Base-by-base conservation (phyloP, 108 stramenopile species). In the Nannochloropsis gaditana region DNA sequence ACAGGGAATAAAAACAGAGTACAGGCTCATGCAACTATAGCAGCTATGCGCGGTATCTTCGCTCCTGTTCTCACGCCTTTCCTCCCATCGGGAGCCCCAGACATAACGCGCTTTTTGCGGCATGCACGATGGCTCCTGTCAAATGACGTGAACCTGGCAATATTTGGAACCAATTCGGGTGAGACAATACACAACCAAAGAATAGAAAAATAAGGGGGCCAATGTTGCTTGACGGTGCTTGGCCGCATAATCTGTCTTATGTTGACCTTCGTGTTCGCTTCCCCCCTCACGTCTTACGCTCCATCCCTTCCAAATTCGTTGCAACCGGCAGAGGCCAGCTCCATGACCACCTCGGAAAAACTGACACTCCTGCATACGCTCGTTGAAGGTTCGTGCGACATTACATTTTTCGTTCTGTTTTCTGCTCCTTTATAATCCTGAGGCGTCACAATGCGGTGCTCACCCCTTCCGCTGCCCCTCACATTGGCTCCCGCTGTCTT, bases 1-100 rank as follows among this genome's bases (percentile, higher is more conserved):
- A 31, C 31, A 31, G 31, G 31, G 31, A 31, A 31, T 1, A 31
- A 31, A 31, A 31, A 1, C 31, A 31, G 31, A 31, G 31, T 31
- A 31, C 31, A 31, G 31, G 31, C 31, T 31, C 31, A 31, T 31
- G 31, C 31, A 31, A 31, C 31, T 31, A 1, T 31, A 31, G 31
- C 31, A 31, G 31, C 31, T 31, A 73, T 73, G 59, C 59, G 59
- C 59, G 59, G 59, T 73, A n/a, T 73, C 59, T 73, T 73, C 6
- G 59, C 59, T n/a, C 59, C 59, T n/a, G 59, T 73, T n/a, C 59
- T 73, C 4, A 73, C 59, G 59, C 59, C 59, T 73, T 73, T 73
- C 59, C 59, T 73, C 59, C 59, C 59, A n/a, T 15, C 4, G 15
- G 19, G 59, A 15, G 6, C 59, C 15, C 59, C 59, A 4, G 59